Evolutionary conservation across 768 basidiomycete genomes (phyloP).

Genomic region (Pisolithus tinctorius): DNA sequence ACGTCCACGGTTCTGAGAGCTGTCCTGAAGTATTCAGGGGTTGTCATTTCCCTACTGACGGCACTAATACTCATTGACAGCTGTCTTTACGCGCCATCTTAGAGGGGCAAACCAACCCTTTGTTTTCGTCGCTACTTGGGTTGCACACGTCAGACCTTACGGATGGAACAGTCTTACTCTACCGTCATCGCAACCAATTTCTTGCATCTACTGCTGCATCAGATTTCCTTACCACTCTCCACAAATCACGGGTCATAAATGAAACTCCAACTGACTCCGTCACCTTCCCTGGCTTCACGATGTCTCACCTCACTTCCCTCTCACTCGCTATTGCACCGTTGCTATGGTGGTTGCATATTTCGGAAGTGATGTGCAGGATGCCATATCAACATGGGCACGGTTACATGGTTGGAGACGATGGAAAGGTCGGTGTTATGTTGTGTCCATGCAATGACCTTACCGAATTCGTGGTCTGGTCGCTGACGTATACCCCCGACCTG

Average conservation of each 20-base stretch:
- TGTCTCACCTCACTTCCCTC: conserved; percentile 14
- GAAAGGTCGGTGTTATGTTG: conserved; percentile 45
- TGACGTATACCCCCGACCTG: no score
- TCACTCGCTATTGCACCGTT: conserved; percentile 36
- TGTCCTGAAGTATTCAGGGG: conserved; percentile 79
- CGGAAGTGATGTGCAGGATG: conserved; percentile 73
- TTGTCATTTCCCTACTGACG: conserved; percentile 1
- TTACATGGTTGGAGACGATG: conserved; percentile 73
- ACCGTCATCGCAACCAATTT: conserved; percentile 88
- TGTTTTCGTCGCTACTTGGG: conserved; percentile 64
- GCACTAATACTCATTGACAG: not conserved
- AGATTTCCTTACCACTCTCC: conserved; percentile 64
- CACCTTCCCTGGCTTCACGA: conserved; percentile 85
- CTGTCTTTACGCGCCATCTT: not conserved
- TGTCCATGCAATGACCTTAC: no score
- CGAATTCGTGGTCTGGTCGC: no score
- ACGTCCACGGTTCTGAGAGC: conserved; percentile 66
- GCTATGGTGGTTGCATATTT: conserved; percentile 79
- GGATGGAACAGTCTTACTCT: conserved; percentile 88
- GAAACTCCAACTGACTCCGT: conserved; percentile 85
- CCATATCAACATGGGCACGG: conserved; percentile 80
- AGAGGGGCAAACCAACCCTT: conserved; percentile 59
- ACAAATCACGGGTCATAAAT: conserved; percentile 79
- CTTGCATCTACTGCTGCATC: conserved; percentile 49
- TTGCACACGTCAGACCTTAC: conserved; percentile 85